These are phyloP conservation scores for Syzygium grande DNA, from an alignment of 345 rosid genomes.

Conservation along the genomic window DNA sequence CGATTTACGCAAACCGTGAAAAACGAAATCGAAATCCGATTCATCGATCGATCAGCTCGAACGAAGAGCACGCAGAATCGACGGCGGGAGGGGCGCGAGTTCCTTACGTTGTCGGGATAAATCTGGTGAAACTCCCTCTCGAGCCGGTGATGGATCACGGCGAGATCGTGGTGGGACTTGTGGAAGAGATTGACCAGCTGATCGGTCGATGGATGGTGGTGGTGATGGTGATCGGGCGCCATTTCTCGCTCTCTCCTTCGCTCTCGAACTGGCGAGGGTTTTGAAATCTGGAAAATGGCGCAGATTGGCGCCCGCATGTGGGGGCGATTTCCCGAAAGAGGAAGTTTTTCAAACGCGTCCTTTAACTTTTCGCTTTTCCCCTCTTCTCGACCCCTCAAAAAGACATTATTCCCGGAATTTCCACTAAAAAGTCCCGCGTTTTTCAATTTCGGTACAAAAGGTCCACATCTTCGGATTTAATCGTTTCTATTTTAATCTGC, in stretches of 20 bases:
- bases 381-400: background rate
- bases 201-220: background rate
- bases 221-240: background rate
- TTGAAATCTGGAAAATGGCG: background rate
- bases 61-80: background rate
- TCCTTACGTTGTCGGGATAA: slow-evolving; percentile 67
- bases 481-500: background rate
- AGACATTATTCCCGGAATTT: background rate
- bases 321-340: background rate
- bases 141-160: slow-evolving; percentile 52
- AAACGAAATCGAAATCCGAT: background rate
- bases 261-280: background rate
- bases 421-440: background rate
- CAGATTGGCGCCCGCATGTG: background rate
- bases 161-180: slow-evolving; percentile 65
- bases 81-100: background rate
- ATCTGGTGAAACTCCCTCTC: slow-evolving; percentile 70
- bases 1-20: background rate
- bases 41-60: background rate
- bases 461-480: background rate
- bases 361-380: background rate
- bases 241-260: background rate
- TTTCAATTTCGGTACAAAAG: background rate
- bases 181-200: slow-evolving; percentile 50
- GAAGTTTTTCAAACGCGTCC: background rate